Percentiles rank a stretch among this genome's conserved stretches.
Evolutionary conservation across 768 basidiomycete species (phyloP).

Genomic region (Suillus lakei): DNA sequence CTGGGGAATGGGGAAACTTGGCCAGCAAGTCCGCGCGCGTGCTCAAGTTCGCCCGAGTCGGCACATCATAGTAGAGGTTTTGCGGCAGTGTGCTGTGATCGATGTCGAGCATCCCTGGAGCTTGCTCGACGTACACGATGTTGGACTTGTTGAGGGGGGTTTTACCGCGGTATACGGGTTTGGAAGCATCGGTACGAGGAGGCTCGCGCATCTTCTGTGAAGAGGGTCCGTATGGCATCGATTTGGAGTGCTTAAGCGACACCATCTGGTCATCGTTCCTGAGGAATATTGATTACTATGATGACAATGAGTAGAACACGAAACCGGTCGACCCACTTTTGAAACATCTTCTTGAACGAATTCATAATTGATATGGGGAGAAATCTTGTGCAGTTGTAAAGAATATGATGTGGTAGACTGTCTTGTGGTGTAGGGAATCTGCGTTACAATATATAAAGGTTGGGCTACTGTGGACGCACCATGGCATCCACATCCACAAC

Average conservation of each 20-base stretch:
- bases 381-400: too few species aligned
- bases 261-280: constrained; percentile 5
- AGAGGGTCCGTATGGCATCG: constrained; percentile 13
- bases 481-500: background rate
- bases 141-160: constrained; percentile 13
- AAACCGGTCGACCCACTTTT: constrained; percentile 10
- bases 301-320: background rate
- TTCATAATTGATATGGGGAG: too few species aligned
- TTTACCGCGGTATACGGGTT: constrained; percentile 16
- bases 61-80: background rate
- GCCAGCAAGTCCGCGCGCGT: constrained; percentile 9
- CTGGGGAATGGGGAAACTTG: too few species aligned
- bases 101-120: constrained; percentile 7
- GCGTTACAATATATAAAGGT: background rate
- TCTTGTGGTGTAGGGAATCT: background rate
- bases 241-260: constrained; percentile 16
- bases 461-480: background rate
- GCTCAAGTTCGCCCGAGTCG: background rate
- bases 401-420: background rate
- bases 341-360: too few species aligned
- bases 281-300: background rate
- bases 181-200: constrained; percentile 1
- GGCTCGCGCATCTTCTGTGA: constrained; percentile 7
- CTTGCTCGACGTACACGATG: too few species aligned
- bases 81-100: too few species aligned